Base-by-base conservation (phyloP, 139 green algal species). In the Chlamydomonas incerta region DNA sequence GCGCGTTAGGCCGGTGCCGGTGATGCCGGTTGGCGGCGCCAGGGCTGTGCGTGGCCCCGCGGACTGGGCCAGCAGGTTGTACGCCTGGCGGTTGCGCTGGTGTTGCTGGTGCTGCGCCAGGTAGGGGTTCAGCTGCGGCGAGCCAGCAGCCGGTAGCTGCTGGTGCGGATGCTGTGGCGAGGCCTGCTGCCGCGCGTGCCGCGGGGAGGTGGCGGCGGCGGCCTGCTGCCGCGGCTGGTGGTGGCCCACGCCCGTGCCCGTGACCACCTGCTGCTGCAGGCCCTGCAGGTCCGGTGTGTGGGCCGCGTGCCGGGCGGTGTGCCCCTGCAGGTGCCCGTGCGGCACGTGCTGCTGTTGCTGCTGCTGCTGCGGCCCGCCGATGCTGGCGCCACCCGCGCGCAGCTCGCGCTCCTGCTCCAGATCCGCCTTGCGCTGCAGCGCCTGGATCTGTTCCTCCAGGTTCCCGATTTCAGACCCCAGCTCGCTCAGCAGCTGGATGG, bases 381-480 rank as follows among this genome's bases (percentile, higher is more conserved):
- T 34, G 31, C 15, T 31, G 26, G 11, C 35, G 9, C 13, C 14
- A 17, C 34, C 63, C n/a, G 63, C 63, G 14, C 26, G 26, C 67
- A 14, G 33, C 6, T 50, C 9, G 5, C 4, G 13, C 67, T 72
- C 21, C 79, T 55, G 29, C 50, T 85, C 79, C 47, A 63, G 65
- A 23, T 85, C 65, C 24, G 46, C 79, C 50, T 37, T 34, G n/a
- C 47, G 47, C 66, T 75, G 65, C 23, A 85, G 66, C 29, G 47
- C n/a, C 66, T 75, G 21, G 31, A 85, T 67, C 67, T 75, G 41
- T 3, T 50, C 65, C 79, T 85, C 79, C 65, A 85, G 37, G n/a
- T 31, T 57, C 0, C 31, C 79, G 34, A 85, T 85, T 66, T 85
- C 65, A 4, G 79, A 76, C 9, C 79, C 79, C 17, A 85, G 67